These are phyloP conservation scores for Fusarium sp. DNA, from an alignment of 2,329 filamentous ascomycete species.

Conservation along the genomic window DNA sequence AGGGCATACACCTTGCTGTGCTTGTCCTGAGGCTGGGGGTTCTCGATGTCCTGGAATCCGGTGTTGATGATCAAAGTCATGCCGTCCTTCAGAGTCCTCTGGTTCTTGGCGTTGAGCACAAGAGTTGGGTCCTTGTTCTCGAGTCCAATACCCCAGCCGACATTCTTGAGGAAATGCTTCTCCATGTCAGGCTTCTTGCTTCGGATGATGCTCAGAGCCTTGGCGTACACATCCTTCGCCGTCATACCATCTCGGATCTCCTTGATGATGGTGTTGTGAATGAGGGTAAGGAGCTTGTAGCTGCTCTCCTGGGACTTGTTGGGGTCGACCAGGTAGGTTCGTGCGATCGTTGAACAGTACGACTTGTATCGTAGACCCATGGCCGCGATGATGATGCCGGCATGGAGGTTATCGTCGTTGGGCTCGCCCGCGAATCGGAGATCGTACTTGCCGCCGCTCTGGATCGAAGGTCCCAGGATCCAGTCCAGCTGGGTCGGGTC, in stretches of 20 bases:
- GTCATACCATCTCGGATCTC: slow-evolving; percentile 87
- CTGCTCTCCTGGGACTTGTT: slow-evolving; percentile 95
- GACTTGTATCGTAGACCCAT: slow-evolving; percentile 96
- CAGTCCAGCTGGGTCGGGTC: slow-evolving; percentile 92
- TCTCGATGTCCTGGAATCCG: slow-evolving; percentile 89
- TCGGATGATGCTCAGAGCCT: slow-evolving; percentile 83
- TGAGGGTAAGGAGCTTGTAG: slow-evolving; percentile 86
- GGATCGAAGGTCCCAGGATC: slow-evolving; percentile 89
- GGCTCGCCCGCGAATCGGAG: slow-evolving; percentile 82
- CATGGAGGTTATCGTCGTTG: slow-evolving; percentile 85
- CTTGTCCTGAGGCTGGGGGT: slow-evolving; percentile 88
- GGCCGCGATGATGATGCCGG: slow-evolving; percentile 92
- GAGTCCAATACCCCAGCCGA: slow-evolving; percentile 92
- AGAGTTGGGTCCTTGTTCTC: slow-evolving; percentile 89
- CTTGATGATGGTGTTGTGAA: slow-evolving; percentile 92
- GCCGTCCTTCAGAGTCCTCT: slow-evolving; percentile 86
- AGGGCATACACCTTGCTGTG: slow-evolving; percentile 90
- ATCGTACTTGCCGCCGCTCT: slow-evolving; percentile 97
- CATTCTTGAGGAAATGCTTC: slow-evolving; percentile 92
- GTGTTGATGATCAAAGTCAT: slow-evolving; percentile 96
- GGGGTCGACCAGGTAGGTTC: slow-evolving; percentile 96
- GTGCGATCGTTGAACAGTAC: slow-evolving; percentile 91
- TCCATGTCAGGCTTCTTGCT: slow-evolving; percentile 95
- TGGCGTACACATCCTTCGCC: slow-evolving; percentile 92
- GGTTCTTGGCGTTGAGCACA: slow-evolving; percentile 88